Conservation (phyloP, 306 rosid species). For the Argentina anserina region DNA sequence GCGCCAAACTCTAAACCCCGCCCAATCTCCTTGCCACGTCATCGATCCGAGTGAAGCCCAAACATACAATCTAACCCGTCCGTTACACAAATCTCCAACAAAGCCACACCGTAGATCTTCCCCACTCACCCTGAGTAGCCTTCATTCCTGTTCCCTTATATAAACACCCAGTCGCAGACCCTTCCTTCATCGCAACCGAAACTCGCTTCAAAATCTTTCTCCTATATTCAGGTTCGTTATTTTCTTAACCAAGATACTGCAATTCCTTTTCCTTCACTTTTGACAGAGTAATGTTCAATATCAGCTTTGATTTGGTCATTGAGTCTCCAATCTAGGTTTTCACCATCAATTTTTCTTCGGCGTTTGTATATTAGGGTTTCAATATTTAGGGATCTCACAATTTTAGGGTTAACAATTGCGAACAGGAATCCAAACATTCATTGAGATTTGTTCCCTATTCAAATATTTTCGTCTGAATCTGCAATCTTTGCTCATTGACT, state of each 20-base stretch:
- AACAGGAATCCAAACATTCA: background rate
- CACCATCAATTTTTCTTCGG: background rate
- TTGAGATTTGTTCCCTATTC: background rate
- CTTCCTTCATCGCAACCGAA: background rate
- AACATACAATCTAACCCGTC: background rate
- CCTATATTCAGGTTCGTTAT: background rate
- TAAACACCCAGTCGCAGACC: background rate
- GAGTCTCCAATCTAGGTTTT: too few relatives aligned
- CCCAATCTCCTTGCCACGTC: slow-evolving; percentile 19
- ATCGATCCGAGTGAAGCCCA: slow-evolving; percentile 12
- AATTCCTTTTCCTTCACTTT: too few relatives aligned
- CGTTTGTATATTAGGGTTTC: background rate
- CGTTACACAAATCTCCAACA: background rate
- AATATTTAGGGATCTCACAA: background rate
- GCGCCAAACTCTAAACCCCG: too few relatives aligned
- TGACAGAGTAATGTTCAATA: background rate
- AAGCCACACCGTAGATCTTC: background rate
- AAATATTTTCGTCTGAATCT: background rate
- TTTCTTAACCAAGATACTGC: background rate
- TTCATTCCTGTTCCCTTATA: background rate
- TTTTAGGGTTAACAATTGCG: too few relatives aligned
- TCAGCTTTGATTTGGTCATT: too few relatives aligned
- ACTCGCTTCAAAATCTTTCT: background rate
- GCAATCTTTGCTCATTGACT: background rate
- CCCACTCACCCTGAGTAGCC: background rate